These are phyloP conservation scores for Spironucleus salmonicida DNA, from an alignment of 208 protist genomes.

Conservation along the genomic window DNA sequence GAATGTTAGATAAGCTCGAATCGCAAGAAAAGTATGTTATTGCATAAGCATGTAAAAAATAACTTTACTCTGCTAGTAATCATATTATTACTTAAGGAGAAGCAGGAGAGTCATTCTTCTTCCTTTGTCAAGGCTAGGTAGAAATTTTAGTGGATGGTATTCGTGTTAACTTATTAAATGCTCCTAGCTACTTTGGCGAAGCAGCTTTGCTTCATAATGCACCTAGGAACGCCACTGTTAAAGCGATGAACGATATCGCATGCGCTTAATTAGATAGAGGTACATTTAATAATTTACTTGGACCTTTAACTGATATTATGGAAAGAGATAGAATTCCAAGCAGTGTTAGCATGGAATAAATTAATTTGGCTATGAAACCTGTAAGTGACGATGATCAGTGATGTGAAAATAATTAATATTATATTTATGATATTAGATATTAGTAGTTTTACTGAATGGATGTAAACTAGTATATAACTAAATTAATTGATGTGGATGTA, in stretches of 20 bases:
- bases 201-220: slow-evolving; percentile 5
- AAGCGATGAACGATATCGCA: not conserved
- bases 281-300: slow-evolving; percentile 1
- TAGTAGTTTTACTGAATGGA: too few species aligned
- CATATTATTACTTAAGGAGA: slow-evolving; percentile 15
- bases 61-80: not conserved
- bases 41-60: not conserved
- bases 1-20: not conserved
- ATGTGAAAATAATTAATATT: too few species aligned
- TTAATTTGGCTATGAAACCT: too few species aligned
- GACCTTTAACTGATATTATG: too few species aligned
- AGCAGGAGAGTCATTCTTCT: not conserved
- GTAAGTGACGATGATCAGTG: too few species aligned
- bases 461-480: too few species aligned
- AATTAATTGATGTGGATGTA: too few species aligned
- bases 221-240: not conserved
- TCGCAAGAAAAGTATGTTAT: not conserved
- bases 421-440: too few species aligned
- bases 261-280: not conserved
- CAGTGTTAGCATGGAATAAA: too few species aligned
- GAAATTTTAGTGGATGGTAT: not conserved
- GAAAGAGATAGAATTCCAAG: too few species aligned
- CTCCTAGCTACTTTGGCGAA: slow-evolving; percentile 3
- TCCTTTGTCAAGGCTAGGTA: not conserved
- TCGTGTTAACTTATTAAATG: not conserved